Evolutionary conservation across 2,329 filamentous ascomycete genomes (phyloP).

Genomic region (Phyllachora maydis): DNA sequence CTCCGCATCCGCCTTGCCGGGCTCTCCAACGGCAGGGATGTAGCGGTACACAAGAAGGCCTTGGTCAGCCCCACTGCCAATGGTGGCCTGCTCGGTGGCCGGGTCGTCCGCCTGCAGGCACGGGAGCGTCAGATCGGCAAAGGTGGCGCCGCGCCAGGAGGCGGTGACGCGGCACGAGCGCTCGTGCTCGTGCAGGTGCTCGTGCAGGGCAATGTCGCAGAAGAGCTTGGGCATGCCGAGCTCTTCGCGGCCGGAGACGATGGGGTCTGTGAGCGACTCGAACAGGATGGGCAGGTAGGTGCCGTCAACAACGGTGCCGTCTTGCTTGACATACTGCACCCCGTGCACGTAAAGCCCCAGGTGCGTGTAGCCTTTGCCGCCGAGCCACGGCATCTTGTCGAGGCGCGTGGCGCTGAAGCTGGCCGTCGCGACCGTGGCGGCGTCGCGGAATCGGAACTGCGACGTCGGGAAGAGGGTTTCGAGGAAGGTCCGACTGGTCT

Average conservation of each 20-base stretch:
- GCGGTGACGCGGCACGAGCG: conserved; percentile 16
- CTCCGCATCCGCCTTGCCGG: conserved; percentile 28
- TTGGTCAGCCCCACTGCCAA: conserved; percentile 8
- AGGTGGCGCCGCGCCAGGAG: conserved; percentile 16
- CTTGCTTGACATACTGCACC: conserved; percentile 31
- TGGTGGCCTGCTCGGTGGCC: conserved; percentile 7
- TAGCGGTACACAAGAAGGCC: conserved; percentile 23
- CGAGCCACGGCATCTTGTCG: conserved; percentile 36
- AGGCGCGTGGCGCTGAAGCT: conserved; percentile 20
- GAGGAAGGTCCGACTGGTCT: conserved; percentile 24
- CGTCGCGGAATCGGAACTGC: conserved; percentile 17
- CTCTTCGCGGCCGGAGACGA: conserved; percentile 36
- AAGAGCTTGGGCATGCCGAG: conserved; percentile 40
- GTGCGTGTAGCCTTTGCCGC: conserved; percentile 33
- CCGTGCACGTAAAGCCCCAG: conserved; percentile 42
- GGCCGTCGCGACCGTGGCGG: conserved; percentile 20
- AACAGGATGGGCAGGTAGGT: conserved; percentile 36
- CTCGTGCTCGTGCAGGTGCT: conserved; percentile 12
- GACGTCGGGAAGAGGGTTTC: conserved; percentile 23
- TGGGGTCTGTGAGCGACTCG: conserved; percentile 35
- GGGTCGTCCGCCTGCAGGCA: conserved; percentile 5
- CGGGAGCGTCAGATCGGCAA: conserved; percentile 5
- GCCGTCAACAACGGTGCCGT: conserved; percentile 23
- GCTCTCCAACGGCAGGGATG: conserved; percentile 29
- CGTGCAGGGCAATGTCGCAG: conserved; percentile 24